Conservation (phyloP, 2,329 filamentous ascomycete species). For the Hymenoscyphus fructigenus region DNA sequence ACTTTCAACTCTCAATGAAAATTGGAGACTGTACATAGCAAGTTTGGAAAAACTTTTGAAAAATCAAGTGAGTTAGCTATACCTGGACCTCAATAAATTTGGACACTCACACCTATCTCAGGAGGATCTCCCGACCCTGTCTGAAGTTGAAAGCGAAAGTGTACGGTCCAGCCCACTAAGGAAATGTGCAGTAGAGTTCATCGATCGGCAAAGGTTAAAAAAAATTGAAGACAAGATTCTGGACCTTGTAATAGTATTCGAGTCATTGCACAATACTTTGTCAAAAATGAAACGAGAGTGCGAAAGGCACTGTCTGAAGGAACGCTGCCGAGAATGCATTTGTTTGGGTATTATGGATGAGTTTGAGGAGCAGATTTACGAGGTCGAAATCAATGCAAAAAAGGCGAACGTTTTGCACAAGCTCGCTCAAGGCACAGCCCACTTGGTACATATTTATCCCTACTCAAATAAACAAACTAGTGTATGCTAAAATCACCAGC, state of each 20-base stretch:
- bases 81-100: background rate
- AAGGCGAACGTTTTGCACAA: constrained; percentile 17
- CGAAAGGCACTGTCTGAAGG: constrained; percentile 7
- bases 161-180: constrained; percentile 4
- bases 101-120: background rate
- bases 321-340: constrained; percentile 8
- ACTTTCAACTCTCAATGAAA: constrained; percentile 17
- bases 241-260: constrained; percentile 19
- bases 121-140: constrained; percentile 12
- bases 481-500: constrained; percentile 8
- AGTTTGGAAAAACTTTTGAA: constrained; percentile 14
- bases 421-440: constrained; percentile 15
- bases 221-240: constrained; percentile 22
- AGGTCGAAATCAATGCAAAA: constrained; percentile 12
- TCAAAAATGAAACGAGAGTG: constrained; percentile 14
- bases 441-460: constrained; percentile 11
- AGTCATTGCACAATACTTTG: constrained; percentile 17
- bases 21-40: constrained; percentile 21
- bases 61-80: background rate
- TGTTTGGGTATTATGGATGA: constrained; percentile 14
- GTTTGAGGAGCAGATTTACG: constrained; percentile 19
- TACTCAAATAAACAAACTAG: background rate
- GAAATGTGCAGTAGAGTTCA: constrained; percentile 18
- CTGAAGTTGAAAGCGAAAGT: constrained; percentile 5
- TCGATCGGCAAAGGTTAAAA: constrained; percentile 20